These are phyloP conservation scores for Neurospora pannonica DNA, from an alignment of 495 filamentous ascomycete species.

Conservation along the genomic window DNA sequence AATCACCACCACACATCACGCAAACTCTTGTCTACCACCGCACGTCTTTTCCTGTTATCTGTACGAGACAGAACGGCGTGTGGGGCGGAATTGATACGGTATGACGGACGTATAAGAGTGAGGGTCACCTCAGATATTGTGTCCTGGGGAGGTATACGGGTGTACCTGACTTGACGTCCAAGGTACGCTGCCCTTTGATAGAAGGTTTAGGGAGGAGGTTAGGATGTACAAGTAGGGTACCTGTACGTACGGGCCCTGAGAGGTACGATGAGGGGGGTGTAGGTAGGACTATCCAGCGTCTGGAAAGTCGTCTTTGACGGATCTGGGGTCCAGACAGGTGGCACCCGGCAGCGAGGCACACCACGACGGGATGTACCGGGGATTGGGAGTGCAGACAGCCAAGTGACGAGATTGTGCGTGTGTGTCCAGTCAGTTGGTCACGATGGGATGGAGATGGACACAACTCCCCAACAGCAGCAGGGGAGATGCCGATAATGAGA, in stretches of 20 bases:
- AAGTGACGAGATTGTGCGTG: not conserved
- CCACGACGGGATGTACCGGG: constrained; percentile 4
- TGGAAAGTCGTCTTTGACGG: not conserved
- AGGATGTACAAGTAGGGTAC: not conserved
- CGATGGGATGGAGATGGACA: not conserved
- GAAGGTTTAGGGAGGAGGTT: not conserved
- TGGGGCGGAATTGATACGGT: not conserved
- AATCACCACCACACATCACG: not conserved
- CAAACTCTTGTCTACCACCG: not conserved
- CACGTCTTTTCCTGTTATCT: not conserved
- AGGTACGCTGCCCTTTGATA: not conserved
- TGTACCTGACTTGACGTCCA: not conserved
- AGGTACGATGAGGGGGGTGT: not conserved
- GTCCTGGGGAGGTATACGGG: not conserved
- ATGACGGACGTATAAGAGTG: not conserved
- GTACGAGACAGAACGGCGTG: not conserved
- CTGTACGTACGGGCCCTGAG: not conserved
- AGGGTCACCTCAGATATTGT: not conserved
- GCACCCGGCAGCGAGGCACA: constrained; percentile 5
- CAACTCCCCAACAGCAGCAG: not conserved
- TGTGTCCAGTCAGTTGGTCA: not conserved
- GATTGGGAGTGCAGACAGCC: not conserved
- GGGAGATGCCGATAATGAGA: not conserved
- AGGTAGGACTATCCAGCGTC: not conserved
- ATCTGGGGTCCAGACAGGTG: constrained; percentile 8